Evolutionary conservation across 495 filamentous ascomycete genomes (phyloP).

Genomic region (Aspergillus taichungensis): DNA sequence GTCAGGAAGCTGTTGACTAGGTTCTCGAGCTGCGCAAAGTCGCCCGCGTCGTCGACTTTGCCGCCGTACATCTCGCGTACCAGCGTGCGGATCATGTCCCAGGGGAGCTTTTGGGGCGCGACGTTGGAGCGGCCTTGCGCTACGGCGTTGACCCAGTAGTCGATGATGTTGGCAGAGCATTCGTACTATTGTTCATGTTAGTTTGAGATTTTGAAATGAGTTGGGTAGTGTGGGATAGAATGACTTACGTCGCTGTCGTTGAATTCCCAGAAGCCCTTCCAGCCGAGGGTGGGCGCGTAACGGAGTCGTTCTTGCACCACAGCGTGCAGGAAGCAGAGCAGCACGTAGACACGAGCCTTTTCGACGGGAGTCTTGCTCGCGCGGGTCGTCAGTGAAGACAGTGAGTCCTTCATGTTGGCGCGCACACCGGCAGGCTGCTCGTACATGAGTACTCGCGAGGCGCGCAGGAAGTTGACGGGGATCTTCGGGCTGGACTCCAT

Average conservation of each 20-base stretch:
- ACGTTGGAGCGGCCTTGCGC: constrained; percentile 83
- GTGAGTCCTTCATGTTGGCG: constrained; percentile 97
- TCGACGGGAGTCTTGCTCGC: constrained; percentile 80
- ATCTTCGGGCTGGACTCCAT: constrained; percentile 98
- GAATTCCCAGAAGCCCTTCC: constrained; percentile 99
- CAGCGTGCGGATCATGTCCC: constrained; percentile 92
- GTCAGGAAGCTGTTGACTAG: constrained; percentile 75
- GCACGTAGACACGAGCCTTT: constrained; percentile 79
- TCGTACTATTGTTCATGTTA: constrained; percentile 64
- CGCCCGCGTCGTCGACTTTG: constrained; percentile 89
- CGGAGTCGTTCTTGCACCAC: constrained; percentile 93
- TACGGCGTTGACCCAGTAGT: constrained; percentile 82
- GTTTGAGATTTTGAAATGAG: background rate
- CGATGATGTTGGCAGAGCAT: constrained; percentile 91
- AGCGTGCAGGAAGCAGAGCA: constrained; percentile 91
- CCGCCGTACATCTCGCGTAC: constrained; percentile 93
- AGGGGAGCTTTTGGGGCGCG: constrained; percentile 85
- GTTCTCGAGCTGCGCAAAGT: constrained; percentile 61
- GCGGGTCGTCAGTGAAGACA: constrained; percentile 71
- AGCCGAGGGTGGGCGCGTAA: constrained; percentile 89
- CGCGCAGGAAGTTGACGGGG: constrained; percentile 88
- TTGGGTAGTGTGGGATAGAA: background rate
- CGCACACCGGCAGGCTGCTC: constrained; percentile 94
- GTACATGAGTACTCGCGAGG: constrained; percentile 92
- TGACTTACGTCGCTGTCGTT: constrained; percentile 93